Evolutionary conservation across 176 grass and related monocot genomes (phyloP).

Genomic region (Triticum timopheevii): DNA sequence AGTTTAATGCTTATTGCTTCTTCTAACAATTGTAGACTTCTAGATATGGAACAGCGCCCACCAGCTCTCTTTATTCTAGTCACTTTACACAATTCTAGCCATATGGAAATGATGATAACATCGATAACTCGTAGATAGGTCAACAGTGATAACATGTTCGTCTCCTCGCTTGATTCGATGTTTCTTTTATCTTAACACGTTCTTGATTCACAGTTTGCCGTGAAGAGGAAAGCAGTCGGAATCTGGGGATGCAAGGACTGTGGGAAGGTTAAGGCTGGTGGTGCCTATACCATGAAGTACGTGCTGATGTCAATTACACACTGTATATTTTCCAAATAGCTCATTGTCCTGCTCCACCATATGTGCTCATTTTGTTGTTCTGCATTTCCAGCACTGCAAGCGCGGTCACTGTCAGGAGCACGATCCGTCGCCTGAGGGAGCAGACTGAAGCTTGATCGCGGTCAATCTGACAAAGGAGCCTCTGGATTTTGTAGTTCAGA

Average conservation of each 20-base stretch:
- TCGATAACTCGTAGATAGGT: background rate
- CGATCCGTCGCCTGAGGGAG: conserved; percentile 77
- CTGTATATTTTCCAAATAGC: background rate
- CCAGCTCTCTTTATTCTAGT: background rate
- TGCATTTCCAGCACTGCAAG: conserved; percentile 62
- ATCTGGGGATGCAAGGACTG: conserved; percentile 93
- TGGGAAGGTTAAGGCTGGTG: conserved; percentile 77
- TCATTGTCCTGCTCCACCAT: background rate
- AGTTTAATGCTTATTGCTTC: background rate
- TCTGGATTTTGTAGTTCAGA: conserved; percentile 33
- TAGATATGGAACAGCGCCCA: background rate
- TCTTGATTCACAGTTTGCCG: conserved; percentile 51
- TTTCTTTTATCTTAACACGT: background rate
- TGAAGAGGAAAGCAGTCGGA: conserved; percentile 87
- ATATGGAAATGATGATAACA: background rate
- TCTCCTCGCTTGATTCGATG: background rate
- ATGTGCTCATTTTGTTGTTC: conserved; percentile 2
- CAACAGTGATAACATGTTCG: background rate
- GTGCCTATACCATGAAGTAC: conserved; percentile 88
- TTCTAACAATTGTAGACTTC: background rate
- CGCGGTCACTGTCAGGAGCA: conserved; percentile 75
- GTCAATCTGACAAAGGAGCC: background rate
- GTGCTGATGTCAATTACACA: background rate
- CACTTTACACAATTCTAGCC: background rate
- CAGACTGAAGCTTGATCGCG: conserved; percentile 58